Evolutionary conservation across 2,329 filamentous ascomycete genomes (phyloP).

Genomic region (Aureobasidium sp.): DNA sequence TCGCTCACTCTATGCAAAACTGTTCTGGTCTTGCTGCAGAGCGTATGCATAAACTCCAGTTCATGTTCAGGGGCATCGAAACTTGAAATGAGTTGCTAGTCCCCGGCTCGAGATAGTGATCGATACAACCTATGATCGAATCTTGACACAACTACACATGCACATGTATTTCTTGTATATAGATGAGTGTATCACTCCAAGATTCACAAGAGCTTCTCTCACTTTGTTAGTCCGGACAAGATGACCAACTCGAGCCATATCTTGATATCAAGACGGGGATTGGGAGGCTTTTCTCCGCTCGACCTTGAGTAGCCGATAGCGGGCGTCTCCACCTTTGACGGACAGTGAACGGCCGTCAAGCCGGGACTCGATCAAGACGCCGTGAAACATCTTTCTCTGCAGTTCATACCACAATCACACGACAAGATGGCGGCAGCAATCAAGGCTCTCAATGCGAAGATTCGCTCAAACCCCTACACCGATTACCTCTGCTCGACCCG

Average conservation of each 20-base stretch:
- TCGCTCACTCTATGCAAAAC: no score
- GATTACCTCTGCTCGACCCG: conserved; percentile 47
- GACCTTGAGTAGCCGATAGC: background rate
- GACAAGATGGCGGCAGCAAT: conserved; percentile 42
- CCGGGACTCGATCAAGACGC: background rate
- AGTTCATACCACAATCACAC: background rate
- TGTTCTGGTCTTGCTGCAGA: no score
- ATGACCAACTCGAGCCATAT: background rate
- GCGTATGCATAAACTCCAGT: no score
- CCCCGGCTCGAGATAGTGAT: no score
- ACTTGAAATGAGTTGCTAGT: no score
- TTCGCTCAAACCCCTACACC: conserved; percentile 39
- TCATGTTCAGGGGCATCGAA: no score
- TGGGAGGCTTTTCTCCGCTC: background rate
- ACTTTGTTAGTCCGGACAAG: background rate
- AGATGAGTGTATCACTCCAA: background rate
- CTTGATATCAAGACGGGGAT: background rate
- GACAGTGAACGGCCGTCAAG: background rate
- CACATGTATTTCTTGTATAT: background rate
- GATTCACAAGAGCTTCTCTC: no score
- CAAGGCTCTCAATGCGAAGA: conserved; percentile 45
- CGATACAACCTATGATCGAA: background rate
- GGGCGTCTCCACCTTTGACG: background rate
- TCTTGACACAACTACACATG: background rate
- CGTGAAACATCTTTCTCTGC: background rate